These are phyloP conservation scores for Athelia sp. DNA, from an alignment of 1,284 basidiomycete genomes.

Conservation along the genomic window DNA sequence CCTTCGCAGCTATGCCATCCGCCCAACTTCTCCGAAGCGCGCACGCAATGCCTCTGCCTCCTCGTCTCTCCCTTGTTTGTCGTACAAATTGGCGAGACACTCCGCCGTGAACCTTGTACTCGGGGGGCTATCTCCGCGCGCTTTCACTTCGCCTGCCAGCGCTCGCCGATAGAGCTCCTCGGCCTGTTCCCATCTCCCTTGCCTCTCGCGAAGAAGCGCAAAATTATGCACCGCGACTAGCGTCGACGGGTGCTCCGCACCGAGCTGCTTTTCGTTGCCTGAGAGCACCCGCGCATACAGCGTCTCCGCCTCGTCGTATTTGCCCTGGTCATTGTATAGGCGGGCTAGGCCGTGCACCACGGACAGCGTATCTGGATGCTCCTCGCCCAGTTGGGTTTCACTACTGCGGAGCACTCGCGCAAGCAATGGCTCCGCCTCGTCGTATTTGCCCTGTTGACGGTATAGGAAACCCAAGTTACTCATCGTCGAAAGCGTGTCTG, in stretches of 20 bases:
- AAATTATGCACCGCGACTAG: not conserved
- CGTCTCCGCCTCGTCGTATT: not conserved
- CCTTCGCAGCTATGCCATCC: no score
- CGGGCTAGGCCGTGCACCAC: not conserved
- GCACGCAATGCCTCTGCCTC: no score
- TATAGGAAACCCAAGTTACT: not conserved
- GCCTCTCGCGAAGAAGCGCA: not conserved
- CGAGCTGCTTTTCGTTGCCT: not conserved
- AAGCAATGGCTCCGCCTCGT: not conserved
- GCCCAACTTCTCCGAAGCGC: no score
- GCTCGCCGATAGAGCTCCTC: not conserved
- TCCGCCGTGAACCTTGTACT: no score
- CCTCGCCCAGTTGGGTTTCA: not conserved
- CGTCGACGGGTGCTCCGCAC: not conserved
- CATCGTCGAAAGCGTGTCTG: not conserved
- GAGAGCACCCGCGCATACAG: not conserved
- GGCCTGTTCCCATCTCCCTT: not conserved
- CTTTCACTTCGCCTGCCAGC: not conserved
- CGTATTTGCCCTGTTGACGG: not conserved
- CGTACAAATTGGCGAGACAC: no score
- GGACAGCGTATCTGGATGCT: conserved; percentile 1
- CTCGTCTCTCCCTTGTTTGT: no score
- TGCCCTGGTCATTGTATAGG: not conserved
- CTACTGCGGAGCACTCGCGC: not conserved
- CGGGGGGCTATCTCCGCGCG: no score